These are phyloP conservation scores for Pyracantha coccinea DNA, from an alignment of 331 rosid genomes.

Conservation along the genomic window DNA sequence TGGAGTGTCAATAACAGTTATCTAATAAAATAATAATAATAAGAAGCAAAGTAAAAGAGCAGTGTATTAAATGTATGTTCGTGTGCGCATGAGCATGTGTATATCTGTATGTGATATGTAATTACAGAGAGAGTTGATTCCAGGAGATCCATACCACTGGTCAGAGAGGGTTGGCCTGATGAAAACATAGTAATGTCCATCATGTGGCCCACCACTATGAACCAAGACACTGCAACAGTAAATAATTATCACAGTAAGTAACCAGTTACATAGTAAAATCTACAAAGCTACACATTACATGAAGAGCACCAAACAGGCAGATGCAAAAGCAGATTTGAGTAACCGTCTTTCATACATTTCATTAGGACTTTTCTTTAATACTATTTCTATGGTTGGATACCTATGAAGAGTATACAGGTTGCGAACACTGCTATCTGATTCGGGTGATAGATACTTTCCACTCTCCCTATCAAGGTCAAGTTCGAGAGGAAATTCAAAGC, in stretches of 20 bases:
- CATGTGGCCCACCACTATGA: slow-evolving; percentile 19
- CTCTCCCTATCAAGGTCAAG: slow-evolving; percentile 82
- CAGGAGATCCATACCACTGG: slow-evolving; percentile 42
- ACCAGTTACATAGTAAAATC: not conserved
- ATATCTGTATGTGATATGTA: too few relatives aligned
- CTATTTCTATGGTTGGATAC: slow-evolving; percentile 16
- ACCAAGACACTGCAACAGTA: not conserved
- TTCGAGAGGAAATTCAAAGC: slow-evolving; percentile 71
- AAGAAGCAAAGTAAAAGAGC: not conserved
- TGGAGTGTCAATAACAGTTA: too few relatives aligned
- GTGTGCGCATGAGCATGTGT: not conserved
- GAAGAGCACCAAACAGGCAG: not conserved
- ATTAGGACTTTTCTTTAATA: too few relatives aligned
- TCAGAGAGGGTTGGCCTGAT: slow-evolving; percentile 74
- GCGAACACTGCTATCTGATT: slow-evolving; percentile 74
- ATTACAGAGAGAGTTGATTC: not conserved
- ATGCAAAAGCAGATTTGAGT: not conserved
- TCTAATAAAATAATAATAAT: not conserved
- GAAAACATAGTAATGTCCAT: slow-evolving; percentile 80
- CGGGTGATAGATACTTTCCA: slow-evolving; percentile 79
- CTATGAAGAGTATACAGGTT: slow-evolving; percentile 84
- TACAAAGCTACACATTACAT: not conserved
- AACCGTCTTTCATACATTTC: too few relatives aligned
- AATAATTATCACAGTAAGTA: slow-evolving; percentile 11
- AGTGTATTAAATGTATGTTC: not conserved